phyloP scores from a whole-genome alignment of 2,329 filamentous ascomycete genomes.

The Nigrograna mackinnonii region DNA sequence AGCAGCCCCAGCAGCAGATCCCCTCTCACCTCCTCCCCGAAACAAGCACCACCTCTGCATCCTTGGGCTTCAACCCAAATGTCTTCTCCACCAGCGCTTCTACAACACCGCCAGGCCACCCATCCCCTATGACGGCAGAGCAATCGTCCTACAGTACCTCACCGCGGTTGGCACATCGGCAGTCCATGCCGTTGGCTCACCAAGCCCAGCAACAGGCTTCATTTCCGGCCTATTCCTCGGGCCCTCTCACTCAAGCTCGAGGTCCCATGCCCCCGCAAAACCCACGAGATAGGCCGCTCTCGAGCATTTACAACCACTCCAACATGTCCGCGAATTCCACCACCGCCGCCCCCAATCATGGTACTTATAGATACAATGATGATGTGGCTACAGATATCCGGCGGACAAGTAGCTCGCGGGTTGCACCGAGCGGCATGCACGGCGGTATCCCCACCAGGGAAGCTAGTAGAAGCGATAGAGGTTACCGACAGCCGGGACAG shows the following conservation, averaged over 20 bases:
- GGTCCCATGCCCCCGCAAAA: conserved; percentile 31
- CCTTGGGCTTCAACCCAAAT: conserved; percentile 46
- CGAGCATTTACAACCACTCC: conserved; percentile 52
- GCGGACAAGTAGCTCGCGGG: conserved; percentile 66
- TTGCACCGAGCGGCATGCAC: conserved; percentile 62
- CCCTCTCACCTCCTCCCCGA: conserved; percentile 37
- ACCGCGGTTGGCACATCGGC: conserved; percentile 43
- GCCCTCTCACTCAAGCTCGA: conserved; percentile 27
- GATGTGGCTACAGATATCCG: conserved; percentile 43
- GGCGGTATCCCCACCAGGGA: conserved; percentile 68
- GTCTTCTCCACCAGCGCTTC: conserved; percentile 37
- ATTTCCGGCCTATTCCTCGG: conserved; percentile 32
- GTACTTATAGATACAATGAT: conserved; percentile 53
- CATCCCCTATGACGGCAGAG: conserved; percentile 29
- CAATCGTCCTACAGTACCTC: conserved; percentile 28
- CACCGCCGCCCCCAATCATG: conserved; percentile 37
- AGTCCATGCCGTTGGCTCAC: conserved; percentile 47
- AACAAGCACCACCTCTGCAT: conserved; percentile 28
- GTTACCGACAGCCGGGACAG: conserved; percentile 64
- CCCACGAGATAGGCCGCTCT: conserved; percentile 44
- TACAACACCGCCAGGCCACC: conserved; percentile 23
- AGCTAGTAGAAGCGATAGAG: conserved; percentile 68
- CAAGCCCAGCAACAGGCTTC: conserved; percentile 44
- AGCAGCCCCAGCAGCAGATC: conserved; percentile 27
- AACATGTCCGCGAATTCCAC: conserved; percentile 52